A percentile compares a stretch with the other conserved stretches of the same genome.
phyloP scores from a whole-genome alignment of 2,329 filamentous ascomycete genomes.

The Chalaropsis thielavioides region DNA sequence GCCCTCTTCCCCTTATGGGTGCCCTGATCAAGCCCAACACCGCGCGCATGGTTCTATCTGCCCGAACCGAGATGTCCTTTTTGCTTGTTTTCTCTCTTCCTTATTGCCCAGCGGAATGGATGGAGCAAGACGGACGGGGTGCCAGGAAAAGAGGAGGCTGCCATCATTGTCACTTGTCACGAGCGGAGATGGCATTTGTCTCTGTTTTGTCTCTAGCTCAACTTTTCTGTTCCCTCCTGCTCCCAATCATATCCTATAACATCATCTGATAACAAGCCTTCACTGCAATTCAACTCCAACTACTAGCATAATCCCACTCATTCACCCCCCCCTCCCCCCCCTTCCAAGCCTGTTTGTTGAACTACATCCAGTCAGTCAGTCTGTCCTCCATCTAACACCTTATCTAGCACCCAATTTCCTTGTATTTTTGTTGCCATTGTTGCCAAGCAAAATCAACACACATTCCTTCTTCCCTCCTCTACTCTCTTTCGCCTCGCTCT shows the following conservation, averaged over 20 bases:
- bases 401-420: not conserved
- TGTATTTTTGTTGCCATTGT: too few species aligned
- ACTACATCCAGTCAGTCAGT: too few species aligned
- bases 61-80: not conserved
- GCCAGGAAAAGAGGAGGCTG: not conserved
- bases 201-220: not conserved
- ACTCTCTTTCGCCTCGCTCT: not conserved
- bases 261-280: too few species aligned
- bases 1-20: not conserved
- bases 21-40: not conserved
- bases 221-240: not conserved
- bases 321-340: too few species aligned
- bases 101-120: not conserved
- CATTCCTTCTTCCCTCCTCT: not conserved
- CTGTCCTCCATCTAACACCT: not conserved
- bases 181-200: not conserved
- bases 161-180: constrained; percentile 5
- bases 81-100: constrained; percentile 3
- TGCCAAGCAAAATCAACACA: not conserved
- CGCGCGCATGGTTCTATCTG: not conserved
- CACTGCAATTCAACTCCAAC: too few species aligned
- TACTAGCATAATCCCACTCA: too few species aligned
- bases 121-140: not conserved
- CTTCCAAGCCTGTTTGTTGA: too few species aligned
- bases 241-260: not conserved